These are phyloP conservation scores for Torulaspora microellipsoides DNA, from an alignment of 805 yeast genomes.

Conservation along the genomic window DNA sequence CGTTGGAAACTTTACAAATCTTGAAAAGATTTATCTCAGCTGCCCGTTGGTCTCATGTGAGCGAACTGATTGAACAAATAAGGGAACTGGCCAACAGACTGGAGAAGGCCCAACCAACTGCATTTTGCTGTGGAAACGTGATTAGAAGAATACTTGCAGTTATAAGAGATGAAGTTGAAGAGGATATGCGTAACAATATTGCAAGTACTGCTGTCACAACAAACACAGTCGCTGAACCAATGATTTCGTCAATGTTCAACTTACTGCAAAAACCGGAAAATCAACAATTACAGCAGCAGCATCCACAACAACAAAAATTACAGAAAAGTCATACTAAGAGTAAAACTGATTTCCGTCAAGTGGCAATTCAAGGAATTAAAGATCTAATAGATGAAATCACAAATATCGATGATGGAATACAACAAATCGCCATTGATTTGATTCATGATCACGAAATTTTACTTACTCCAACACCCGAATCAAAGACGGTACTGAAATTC, in stretches of 20 bases:
- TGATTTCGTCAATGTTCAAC: slow-evolving; percentile 82
- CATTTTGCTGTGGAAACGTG: slow-evolving; percentile 84
- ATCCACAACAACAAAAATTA: slow-evolving; percentile 19
- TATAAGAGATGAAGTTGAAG: slow-evolving; percentile 80
- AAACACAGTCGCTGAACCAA: slow-evolving; percentile 39
- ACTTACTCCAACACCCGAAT: slow-evolving; percentile 89
- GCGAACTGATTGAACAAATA: slow-evolving; percentile 65
- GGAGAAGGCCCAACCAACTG: slow-evolving; percentile 80
- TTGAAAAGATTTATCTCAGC: slow-evolving; percentile 84
- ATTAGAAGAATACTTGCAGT: slow-evolving; percentile 83
- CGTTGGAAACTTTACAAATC: slow-evolving; percentile 81
- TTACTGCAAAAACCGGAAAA: slow-evolving; percentile 54
- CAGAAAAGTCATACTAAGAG: slow-evolving; percentile 25
- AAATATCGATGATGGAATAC: slow-evolving; percentile 85
- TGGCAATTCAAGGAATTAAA: slow-evolving; percentile 86
- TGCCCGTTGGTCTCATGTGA: slow-evolving; percentile 79
- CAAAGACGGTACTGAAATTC: slow-evolving; percentile 83
- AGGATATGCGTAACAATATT: slow-evolving; percentile 35
- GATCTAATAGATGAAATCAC: slow-evolving; percentile 89
- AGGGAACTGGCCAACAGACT: slow-evolving; percentile 68
- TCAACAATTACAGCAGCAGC: slow-evolving; percentile 15
- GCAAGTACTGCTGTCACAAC: slow-evolving; percentile 10
- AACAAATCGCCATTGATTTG: slow-evolving; percentile 84
- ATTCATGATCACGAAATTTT: slow-evolving; percentile 87
- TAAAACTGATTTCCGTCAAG: slow-evolving; percentile 66